These are phyloP conservation scores for Paecilomyces formosus DNA, from an alignment of 2,329 filamentous ascomycete species.

Conservation along the genomic window DNA sequence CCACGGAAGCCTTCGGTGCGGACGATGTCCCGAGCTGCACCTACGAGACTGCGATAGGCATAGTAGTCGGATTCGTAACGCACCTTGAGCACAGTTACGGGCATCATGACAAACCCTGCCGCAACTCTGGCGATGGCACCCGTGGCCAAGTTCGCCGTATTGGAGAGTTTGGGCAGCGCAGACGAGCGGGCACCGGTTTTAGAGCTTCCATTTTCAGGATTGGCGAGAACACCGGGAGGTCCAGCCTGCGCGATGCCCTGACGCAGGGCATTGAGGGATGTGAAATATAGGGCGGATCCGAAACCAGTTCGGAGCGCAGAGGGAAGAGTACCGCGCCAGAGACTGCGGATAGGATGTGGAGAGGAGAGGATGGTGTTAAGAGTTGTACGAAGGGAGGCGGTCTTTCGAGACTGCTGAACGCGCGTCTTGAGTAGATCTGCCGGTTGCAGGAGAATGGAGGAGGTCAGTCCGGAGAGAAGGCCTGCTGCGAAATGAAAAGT, in stretches of 20 bases:
- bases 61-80: slow-evolving; percentile 89
- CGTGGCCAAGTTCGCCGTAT: slow-evolving; percentile 75
- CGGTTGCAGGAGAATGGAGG: slow-evolving; percentile 85
- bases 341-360: slow-evolving; percentile 58
- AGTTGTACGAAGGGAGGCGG: slow-evolving; percentile 60
- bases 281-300: slow-evolving; percentile 91
- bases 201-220: slow-evolving; percentile 17
- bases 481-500: slow-evolving; percentile 83
- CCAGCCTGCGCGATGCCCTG: slow-evolving; percentile 49
- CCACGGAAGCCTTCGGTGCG: slow-evolving; percentile 66
- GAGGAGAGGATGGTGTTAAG: slow-evolving; percentile 62
- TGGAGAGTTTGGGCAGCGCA: slow-evolving; percentile 71
- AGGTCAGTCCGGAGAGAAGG: slow-evolving; percentile 76
- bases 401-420: slow-evolving; percentile 72
- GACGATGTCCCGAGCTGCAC: slow-evolving; percentile 68
- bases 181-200: slow-evolving; percentile 47
- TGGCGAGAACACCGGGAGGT: slow-evolving; percentile 33
- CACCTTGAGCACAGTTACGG: slow-evolving; percentile 92
- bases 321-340: slow-evolving; percentile 91
- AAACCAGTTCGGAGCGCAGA: slow-evolving; percentile 90
- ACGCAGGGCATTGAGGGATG: slow-evolving; percentile 75
- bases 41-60: slow-evolving; percentile 66
- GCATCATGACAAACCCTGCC: slow-evolving; percentile 89
- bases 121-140: slow-evolving; percentile 77
- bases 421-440: slow-evolving; percentile 95